Evolutionary conservation across 768 basidiomycete genomes (phyloP).

Genomic region (Coprinellus micaceus): DNA sequence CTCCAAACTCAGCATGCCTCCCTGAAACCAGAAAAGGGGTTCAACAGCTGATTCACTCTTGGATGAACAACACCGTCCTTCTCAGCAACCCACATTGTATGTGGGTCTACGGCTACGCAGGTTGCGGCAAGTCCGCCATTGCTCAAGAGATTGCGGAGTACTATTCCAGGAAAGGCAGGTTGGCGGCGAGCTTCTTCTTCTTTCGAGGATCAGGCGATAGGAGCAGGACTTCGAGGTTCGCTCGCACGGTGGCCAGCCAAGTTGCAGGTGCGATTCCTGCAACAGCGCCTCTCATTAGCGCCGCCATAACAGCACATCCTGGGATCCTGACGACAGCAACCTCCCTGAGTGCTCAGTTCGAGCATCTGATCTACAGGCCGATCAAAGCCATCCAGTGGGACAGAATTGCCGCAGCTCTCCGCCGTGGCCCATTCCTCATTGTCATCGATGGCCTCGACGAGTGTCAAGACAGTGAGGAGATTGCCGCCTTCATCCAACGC

Average conservation of each 20-base stretch:
- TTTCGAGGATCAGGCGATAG: not conserved
- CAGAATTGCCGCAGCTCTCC: not conserved
- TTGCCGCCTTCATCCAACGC: not conserved
- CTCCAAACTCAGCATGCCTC: not conserved
- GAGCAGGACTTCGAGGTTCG: not conserved
- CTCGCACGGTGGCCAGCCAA: not conserved
- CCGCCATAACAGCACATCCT: not conserved
- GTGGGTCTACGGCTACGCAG: slow-evolving; percentile 1
- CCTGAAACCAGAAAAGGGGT: not conserved
- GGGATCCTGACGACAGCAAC: not conserved
- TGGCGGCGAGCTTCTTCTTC: slow-evolving; percentile 3
- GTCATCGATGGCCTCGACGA: slow-evolving; percentile 4
- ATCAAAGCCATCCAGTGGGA: not conserved
- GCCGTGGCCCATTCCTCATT: not conserved
- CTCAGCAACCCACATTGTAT: not conserved
- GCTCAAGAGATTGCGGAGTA: not conserved
- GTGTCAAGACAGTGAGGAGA: not conserved
- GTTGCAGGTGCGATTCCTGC: not conserved
- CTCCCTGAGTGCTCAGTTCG: not conserved
- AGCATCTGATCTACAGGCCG: not conserved
- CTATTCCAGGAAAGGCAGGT: not conserved
- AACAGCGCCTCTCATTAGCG: not conserved
- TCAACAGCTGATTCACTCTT: not conserved
- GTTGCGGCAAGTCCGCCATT: slow-evolving; percentile 1
- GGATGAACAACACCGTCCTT: not conserved